Base-by-base conservation (phyloP, 2,329 filamentous ascomycete genomes). In the Trichoderma asperellum region DNA sequence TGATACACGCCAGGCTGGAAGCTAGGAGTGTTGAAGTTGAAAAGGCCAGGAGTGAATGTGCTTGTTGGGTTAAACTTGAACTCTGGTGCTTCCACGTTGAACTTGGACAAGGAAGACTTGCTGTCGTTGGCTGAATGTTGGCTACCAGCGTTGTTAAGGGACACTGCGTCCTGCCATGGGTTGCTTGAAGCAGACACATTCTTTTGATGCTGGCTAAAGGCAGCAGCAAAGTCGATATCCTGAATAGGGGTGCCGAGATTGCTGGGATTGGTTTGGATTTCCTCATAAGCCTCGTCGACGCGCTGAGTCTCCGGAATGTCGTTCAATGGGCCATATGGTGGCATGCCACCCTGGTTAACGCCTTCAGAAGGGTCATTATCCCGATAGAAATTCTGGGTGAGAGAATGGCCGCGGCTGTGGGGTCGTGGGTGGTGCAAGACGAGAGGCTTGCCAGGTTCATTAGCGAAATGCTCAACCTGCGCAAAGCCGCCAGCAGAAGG, bases 81-180 rank as follows among this genome's bases (percentile, higher is more conserved):
- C 76, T 96, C 93, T 58, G 94, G 92, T 0, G 95, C 95, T 71
- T 91, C 88, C 35, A 96, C 94, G 75, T 98, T 98, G 74, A 98
- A 86, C 73, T 90, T 94, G 0, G 93, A 58, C 55, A 90, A 79
- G 0, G 89, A 94, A 3, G 89, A 84, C 74, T 91, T 92, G 76
- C 89, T 91, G 21, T 84, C 85, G 75, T 94, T 91, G 12, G 83
- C 81, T 18, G 80, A 81, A 55, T 82, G 81, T 35, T 81, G 76
- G 27, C 78, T 75, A 32, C 77, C 74, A 73, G 65, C 58, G 56
- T 78, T 77, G 32, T 80, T 74, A 53, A 77, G 74, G 16, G 85
- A 82, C 32, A 81, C 79, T 7, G 81, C 78, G 61, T 89, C 86
- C 32, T 83, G 84, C 89, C 89, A 91, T 12, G 88, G 88, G 75